Percentiles rank a stretch among this genome's conserved stretches.
phyloP scores from a whole-genome alignment of 306 rosid genomes.

The Rosa persica region DNA sequence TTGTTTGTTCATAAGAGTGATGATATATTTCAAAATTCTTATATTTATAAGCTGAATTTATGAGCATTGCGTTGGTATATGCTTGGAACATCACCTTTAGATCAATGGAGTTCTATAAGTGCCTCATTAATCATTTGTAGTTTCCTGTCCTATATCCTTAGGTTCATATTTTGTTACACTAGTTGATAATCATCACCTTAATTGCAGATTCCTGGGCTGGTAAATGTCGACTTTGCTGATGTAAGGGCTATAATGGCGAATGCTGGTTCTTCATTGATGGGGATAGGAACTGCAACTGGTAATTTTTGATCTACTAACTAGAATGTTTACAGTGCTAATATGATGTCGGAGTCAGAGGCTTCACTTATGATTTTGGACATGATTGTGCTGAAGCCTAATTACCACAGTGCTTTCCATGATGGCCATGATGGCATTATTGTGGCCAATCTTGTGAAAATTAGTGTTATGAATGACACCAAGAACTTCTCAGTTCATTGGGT shows the following conservation, averaged over 20 bases:
- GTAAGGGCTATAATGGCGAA: conserved; percentile 95
- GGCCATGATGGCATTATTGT: background rate
- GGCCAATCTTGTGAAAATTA: background rate
- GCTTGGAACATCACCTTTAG: background rate
- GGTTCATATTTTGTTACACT: conserved; percentile 7
- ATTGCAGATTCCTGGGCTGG: conserved; percentile 88
- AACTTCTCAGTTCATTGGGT: background rate
- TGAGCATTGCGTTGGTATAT: no score
- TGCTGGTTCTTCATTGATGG: conserved; percentile 96
- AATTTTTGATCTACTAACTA: conserved; percentile 21
- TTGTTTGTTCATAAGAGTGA: background rate
- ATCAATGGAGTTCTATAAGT: background rate
- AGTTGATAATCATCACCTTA: conserved; percentile 24
- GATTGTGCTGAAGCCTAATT: conserved; percentile 1
- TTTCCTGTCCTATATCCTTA: background rate
- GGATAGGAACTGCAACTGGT: conserved; percentile 95
- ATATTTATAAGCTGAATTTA: no score
- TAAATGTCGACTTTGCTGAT: conserved; percentile 94
- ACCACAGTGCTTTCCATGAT: background rate
- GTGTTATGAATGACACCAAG: background rate
- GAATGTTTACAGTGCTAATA: background rate
- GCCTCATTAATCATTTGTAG: background rate
- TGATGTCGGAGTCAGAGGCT: background rate
- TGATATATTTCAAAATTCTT: no score
- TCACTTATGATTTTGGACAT: background rate